Evolutionary conservation across 176 grass and related monocot species (phyloP).

Genomic region (Chrysopogon serrulatus): DNA sequence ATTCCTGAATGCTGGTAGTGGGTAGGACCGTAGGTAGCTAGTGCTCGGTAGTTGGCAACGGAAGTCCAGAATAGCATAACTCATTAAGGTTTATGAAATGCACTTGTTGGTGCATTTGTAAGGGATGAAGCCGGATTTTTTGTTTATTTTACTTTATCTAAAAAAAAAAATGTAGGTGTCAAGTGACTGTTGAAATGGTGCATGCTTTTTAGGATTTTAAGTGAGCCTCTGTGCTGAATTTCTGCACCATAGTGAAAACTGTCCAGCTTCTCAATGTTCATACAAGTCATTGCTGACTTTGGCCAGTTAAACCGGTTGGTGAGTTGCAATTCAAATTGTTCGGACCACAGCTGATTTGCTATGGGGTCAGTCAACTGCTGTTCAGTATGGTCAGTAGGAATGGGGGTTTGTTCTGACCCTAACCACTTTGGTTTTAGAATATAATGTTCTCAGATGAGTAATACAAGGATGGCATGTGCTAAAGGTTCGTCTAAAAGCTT

Average conservation of each 20-base stretch:
- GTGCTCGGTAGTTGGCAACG: background rate
- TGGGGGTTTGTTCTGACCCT: background rate
- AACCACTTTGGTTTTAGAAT: background rate
- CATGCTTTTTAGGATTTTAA: background rate
- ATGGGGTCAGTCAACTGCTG: background rate
- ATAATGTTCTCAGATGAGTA: background rate
- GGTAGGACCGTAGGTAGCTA: background rate
- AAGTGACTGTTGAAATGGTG: constrained; percentile 11
- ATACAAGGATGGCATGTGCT: background rate
- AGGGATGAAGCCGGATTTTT: background rate
- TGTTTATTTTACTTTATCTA: background rate
- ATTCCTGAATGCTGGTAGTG: background rate
- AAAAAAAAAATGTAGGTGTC: background rate
- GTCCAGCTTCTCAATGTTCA: background rate
- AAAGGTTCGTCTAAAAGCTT: background rate
- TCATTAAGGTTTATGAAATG: background rate
- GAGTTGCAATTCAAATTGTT: background rate
- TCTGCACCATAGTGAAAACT: background rate
- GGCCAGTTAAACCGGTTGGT: background rate
- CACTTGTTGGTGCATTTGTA: background rate
- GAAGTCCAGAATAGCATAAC: background rate
- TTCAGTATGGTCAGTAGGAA: background rate
- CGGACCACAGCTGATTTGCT: background rate
- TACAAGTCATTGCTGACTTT: background rate
- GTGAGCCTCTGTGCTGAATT: background rate